Conservation (phyloP, 257 asterid genomes). For the Ligustrum vulgare region DNA sequence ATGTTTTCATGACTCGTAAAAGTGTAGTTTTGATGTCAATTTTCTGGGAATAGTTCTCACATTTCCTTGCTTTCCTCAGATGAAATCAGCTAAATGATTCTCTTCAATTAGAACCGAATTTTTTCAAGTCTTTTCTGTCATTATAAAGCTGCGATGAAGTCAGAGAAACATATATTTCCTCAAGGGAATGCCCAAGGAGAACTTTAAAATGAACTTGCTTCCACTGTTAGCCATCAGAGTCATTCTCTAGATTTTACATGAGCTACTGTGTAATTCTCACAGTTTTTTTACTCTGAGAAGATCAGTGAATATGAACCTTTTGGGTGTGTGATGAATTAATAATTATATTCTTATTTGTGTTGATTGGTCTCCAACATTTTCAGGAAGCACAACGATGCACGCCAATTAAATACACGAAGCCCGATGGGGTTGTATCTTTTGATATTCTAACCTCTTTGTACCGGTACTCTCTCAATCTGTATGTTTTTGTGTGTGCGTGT, state of each 20-base stretch:
- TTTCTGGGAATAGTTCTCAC: not conserved
- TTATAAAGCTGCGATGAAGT: not conserved
- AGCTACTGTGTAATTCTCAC: not conserved
- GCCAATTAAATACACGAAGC: constrained; percentile 82
- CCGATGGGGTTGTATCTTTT: constrained; percentile 81
- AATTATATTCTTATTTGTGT: not conserved
- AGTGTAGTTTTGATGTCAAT: not conserved
- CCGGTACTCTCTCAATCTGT: constrained; percentile 47
- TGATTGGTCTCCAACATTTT: constrained; percentile 27
- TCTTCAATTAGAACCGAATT: not conserved
- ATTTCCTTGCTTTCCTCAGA: not conserved
- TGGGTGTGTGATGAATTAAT: not conserved
- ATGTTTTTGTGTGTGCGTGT: not conserved
- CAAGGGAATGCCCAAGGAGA: not conserved
- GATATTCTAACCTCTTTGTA: constrained; percentile 85
- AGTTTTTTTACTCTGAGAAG: constrained; percentile 2
- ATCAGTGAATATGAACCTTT: not conserved
- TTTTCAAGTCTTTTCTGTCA: not conserved
- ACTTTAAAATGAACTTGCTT: not conserved
- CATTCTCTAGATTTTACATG: not conserved
- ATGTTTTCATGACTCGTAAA: not conserved
- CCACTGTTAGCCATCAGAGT: not conserved
- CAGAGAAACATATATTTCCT: not conserved
- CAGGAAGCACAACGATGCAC: constrained; percentile 71
- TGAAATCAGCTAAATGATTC: not conserved